Evolutionary conservation across 2,329 filamentous ascomycete genomes (phyloP), one percentile per base, ranked within the genome.

Genomic region (Fusarium buharicum): DNA sequence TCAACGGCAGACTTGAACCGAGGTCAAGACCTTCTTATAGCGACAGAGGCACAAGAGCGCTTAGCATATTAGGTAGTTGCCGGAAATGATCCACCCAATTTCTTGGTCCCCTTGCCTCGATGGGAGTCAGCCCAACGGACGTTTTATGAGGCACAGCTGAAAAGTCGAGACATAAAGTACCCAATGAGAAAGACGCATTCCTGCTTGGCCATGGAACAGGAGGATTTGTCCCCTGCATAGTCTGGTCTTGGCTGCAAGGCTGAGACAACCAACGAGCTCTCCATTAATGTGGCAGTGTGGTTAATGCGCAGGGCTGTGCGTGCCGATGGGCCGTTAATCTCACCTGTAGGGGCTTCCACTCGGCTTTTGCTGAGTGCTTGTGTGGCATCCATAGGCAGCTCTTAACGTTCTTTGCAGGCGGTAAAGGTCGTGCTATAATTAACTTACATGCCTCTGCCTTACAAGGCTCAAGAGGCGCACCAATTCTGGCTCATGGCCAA

Each of bases 81-180:
- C 17, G 17, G 39, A 17, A 41, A 31, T 36, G 9, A 36, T 18
- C 22, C 37, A 50, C 36, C 13, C 3, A 20, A 6, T 17, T 5
- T 28, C 36, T 16, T 20, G 31, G 41, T 18, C 17, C 24, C 20
- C 9, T 38, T 17, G 41, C 9, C 41, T n/a, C n/a, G n/a, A 18
- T 22, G 34, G 12, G 46, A 50, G 51, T 50, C 39, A 56, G n/a
- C 4, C 33, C 13, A 17, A 38, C 27, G 31, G 24, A 41, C 37
- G 31, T 40, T 31, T 31, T 16, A 17, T 8, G 55, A 59, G 54
- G 56, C 55, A 59, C 47, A 59, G 47, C 27, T 11, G 11, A 24
- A 20, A 13, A 24, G 5, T 17, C 20, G 31, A 24, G 14, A 14
- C 20, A 11, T 8, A 4, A 31, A 22, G 16, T 12, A 47, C 17